These are phyloP conservation scores for Takashimella koratensis DNA, from an alignment of 1,284 basidiomycete genomes.

Conservation along the genomic window DNA sequence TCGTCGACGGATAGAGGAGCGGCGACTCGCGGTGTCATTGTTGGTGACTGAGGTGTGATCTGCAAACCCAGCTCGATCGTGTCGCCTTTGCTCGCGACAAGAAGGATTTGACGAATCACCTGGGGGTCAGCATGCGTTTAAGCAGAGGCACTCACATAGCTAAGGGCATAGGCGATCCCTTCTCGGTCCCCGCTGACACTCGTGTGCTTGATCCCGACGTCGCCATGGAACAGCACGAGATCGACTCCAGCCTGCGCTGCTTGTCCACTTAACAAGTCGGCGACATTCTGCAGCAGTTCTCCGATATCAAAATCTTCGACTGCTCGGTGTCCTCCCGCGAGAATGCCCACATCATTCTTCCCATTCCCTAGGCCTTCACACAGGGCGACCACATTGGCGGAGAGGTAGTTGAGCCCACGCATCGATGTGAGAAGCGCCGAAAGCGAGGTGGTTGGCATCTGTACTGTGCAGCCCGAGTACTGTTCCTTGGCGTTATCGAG, in stretches of 20 bases:
- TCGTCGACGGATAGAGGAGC: constrained; percentile 13
- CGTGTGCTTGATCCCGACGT: constrained; percentile 76
- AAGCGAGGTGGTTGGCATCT: constrained; percentile 77
- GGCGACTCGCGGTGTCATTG: constrained; percentile 25
- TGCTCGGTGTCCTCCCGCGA: neutral
- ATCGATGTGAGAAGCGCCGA: constrained; percentile 83
- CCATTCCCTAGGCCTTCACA: constrained; percentile 19
- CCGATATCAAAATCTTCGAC: constrained; percentile 59
- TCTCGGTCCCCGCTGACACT: constrained; percentile 79
- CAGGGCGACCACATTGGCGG: constrained; percentile 59
- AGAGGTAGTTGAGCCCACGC: constrained; percentile 86
- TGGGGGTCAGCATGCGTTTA: constrained; percentile 43
- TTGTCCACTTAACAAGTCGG: constrained; percentile 76
- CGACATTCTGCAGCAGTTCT: constrained; percentile 67
- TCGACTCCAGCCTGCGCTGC: constrained; percentile 81
- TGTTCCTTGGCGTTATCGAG: constrained; percentile 87
- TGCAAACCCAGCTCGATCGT: constrained; percentile 86
- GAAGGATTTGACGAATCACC: constrained; percentile 79
- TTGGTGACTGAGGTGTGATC: constrained; percentile 52
- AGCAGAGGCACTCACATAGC: constrained; percentile 62
- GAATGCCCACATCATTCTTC: neutral
- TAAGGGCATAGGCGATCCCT: constrained; percentile 71
- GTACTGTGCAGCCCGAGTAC: constrained; percentile 77
- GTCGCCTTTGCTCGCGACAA: constrained; percentile 64
- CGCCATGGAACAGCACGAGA: constrained; percentile 80